Evolutionary conservation across 768 basidiomycete genomes (phyloP), one percentile per base, ranked within the genome.

Genomic region (Chalciporus chontae): DNA sequence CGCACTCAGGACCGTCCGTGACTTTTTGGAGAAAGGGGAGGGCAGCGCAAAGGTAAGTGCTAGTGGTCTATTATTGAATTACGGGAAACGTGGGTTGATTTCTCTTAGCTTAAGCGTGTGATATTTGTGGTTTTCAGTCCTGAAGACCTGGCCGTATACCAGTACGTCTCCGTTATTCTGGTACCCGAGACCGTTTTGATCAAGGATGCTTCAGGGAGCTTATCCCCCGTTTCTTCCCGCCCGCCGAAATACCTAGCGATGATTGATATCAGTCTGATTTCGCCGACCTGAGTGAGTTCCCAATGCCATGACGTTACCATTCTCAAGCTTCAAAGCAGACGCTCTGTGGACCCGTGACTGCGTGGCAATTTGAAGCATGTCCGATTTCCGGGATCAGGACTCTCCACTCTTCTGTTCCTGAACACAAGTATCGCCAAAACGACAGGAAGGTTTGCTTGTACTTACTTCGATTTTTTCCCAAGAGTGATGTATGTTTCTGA

Each of bases 51-150:
- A 76, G 68, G 80, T 76, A 50, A 10, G 26, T 21, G 0, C 44
- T 34, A 4, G 7, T 41, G 32, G 50, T 27, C n/a, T 3, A 17
- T 15, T 13, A 15, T 47, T 14, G 4, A 17, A 40, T 4, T 13
- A 18, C 37, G 4, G 18, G 43, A 24, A 24, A 31, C 38, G 5
- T 50, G 27, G 43, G 40, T 47, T 39, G 34, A 41, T 11, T 17
- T 29, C 34, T 18, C 13, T 17, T 44, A 84, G 80, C 66, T 91
- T n/a, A 82, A 88, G 34, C 79, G 83, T 39, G 73, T 88, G 15
- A 77, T 91, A 6, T 90, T 92, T 54, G 83, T 86, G 8, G 84
- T 88, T 21, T 90, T 83, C 48, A 80, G 75, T 38, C 71, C 83
- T 55, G 74, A 69, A 45, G 89, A 92, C 59, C 78, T 73, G 52